These are phyloP conservation scores for Mortierella sp. DNA, from an alignment of 371 early-diverging fungal species.

Conservation along the genomic window DNA sequence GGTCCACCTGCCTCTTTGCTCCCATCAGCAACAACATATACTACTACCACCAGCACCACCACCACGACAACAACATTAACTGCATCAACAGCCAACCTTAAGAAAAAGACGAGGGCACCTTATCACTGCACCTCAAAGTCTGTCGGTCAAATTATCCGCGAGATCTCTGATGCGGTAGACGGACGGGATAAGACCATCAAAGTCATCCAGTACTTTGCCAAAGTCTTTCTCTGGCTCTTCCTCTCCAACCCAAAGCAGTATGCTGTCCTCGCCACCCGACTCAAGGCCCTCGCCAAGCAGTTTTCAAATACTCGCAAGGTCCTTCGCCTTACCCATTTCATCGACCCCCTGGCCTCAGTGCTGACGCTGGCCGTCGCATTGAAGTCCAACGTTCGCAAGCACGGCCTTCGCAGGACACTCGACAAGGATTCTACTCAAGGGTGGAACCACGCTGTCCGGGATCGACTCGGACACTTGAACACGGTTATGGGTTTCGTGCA, in stretches of 20 bases:
- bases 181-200: conserved; percentile 92
- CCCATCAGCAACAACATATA: not conserved
- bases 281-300: conserved; percentile 71
- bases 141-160: conserved; percentile 61
- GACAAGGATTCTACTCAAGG: conserved; percentile 17
- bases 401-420: conserved; percentile 26
- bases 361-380: conserved; percentile 30
- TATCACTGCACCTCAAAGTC: conserved; percentile 40
- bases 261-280: conserved; percentile 51
- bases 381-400: conserved; percentile 19
- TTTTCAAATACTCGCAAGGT: conserved; percentile 84
- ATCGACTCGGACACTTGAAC: conserved; percentile 54
- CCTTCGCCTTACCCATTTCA: conserved; percentile 75
- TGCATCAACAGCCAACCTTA: not conserved
- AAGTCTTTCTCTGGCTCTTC: conserved; percentile 70
- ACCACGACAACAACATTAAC: not conserved
- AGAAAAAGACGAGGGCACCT: conserved; percentile 14
- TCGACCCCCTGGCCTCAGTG: conserved; percentile 67
- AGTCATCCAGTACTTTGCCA: conserved; percentile 81
- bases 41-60: not conserved
- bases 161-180: conserved; percentile 72
- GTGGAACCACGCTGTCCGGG: conserved; percentile 32
- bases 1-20: not conserved
- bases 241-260: conserved; percentile 62
- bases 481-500: conserved; percentile 70